These are phyloP conservation scores for Aspergillus intermedius DNA, from an alignment of 2,329 filamentous ascomycete species.

Conservation along the genomic window DNA sequence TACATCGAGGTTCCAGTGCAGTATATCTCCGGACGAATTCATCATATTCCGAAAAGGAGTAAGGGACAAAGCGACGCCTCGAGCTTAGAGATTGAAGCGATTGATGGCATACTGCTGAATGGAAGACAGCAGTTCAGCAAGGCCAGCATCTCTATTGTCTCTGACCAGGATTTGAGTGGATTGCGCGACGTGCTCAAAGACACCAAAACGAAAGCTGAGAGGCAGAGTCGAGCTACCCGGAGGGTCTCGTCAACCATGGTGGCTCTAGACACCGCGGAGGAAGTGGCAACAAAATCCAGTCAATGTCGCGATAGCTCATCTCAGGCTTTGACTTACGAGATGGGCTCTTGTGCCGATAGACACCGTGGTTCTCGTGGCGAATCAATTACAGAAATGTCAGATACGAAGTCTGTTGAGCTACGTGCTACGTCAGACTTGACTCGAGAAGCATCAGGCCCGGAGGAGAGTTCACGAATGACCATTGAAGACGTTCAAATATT, in stretches of 20 bases:
- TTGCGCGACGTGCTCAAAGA: constrained; percentile 4
- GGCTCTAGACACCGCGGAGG: constrained; percentile 8
- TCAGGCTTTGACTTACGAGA: background rate
- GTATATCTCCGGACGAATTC: background rate
- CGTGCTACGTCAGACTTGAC: too few species aligned
- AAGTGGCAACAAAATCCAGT: constrained; percentile 4
- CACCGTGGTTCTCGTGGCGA: background rate
- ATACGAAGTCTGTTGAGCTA: too few species aligned
- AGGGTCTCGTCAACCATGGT: constrained; percentile 11
- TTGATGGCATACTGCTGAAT: constrained; percentile 4
- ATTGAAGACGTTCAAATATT: too few species aligned
- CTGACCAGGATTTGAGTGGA: constrained; percentile 5
- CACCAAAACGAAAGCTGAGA: background rate
- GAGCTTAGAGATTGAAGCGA: constrained; percentile 1
- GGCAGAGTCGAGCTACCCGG: background rate
- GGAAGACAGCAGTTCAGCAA: constrained; percentile 2
- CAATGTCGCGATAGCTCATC: background rate
- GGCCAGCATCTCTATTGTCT: constrained; percentile 4
- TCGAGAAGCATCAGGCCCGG: too few species aligned
- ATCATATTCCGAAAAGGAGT: background rate
- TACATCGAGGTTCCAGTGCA: constrained; percentile 6
- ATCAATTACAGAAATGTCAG: background rate
- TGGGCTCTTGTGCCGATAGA: background rate
- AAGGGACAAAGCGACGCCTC: background rate
- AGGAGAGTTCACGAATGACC: too few species aligned